phyloP scores from a whole-genome alignment of 441 rosid species.

The Erysimum pusillum region DNA sequence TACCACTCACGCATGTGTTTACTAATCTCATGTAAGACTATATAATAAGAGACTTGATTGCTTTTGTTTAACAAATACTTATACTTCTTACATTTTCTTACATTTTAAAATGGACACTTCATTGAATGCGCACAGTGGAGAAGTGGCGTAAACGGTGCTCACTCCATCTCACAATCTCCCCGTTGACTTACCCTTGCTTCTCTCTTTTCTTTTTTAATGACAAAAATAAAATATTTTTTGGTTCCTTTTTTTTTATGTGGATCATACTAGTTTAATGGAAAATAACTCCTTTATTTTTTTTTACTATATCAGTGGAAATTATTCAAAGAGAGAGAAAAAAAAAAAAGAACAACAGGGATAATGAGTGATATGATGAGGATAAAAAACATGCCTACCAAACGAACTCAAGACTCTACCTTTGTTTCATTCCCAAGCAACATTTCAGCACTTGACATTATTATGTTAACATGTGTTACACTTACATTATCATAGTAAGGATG shows the following conservation, averaged over 20 bases:
- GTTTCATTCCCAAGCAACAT: conserved; percentile 44
- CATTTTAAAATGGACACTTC: conserved; percentile 14
- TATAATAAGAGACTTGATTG: background rate
- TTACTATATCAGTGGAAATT: background rate
- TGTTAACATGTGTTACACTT: conserved; percentile 10
- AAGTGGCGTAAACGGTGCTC: conserved; percentile 46
- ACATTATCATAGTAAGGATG: background rate
- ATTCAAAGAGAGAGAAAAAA: background rate
- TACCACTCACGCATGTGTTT: conserved; percentile 38
- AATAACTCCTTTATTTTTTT: background rate
- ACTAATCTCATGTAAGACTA: conserved; percentile 1
- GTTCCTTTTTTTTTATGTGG: background rate
- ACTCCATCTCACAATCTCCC: conserved; percentile 39
- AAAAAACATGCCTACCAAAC: conserved; percentile 40
- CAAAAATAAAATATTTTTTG: background rate
- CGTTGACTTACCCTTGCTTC: conserved; percentile 34
- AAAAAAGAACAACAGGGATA: background rate
- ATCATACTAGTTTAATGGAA: conserved; percentile 1
- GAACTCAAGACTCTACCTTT: conserved; percentile 39
- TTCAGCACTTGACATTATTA: conserved; percentile 30
- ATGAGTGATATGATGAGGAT: conserved; percentile 37
- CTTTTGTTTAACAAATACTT: background rate
- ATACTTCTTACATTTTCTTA: too few relatives aligned
- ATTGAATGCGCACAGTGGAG: conserved; percentile 28
- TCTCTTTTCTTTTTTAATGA: background rate